Base-by-base conservation (phyloP, 2,329 filamentous ascomycete species). In the Aspergillus brunneoviolaceus region DNA sequence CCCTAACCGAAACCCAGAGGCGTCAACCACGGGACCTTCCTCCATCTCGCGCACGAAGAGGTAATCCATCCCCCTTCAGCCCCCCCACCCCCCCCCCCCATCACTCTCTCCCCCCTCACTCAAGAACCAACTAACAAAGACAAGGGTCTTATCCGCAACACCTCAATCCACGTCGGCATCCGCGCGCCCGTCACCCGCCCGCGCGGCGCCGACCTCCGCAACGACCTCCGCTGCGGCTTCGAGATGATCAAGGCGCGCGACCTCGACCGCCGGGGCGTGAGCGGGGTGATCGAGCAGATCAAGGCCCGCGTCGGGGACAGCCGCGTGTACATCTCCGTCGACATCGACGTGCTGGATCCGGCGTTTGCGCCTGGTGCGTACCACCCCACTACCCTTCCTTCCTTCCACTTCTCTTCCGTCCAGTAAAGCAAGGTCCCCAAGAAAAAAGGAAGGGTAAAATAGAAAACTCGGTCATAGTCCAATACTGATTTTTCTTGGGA, bases 1-100 rank as follows among this genome's bases (percentile, higher is more conserved):
- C 5, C 11, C 33, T 35, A 35, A 35, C 14, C 11, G 33, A 2
- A 35, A 35, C 11, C 11, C 35, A 79, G 77, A 16, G 79, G 79
- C n/a, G 77, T 84, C 33, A 84, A 85, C 59, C 82, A 85, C 61
- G 82, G 83, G 27, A 85, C 83, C 0, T 85, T 84, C 67, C 71
- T 85, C 16, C 82, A 85, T 61, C 80, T 84, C 52, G 83, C 83
- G 2, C 81, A 84, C 61, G 83, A 85, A 69, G 83, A 85, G 73
- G 65, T 67, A 62, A 23, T 19, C 5, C 60, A 23, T 19, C 5
- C n/a, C 5, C 25, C 1, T 4, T 23, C 23, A 4, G 4, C 23
- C 4, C 23, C 23, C 23, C 23, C 23, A 23, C 23, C 23, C 4
- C 23, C 23, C 23, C 4, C 23, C 23, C 23, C 23, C 23, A 23